A percentile compares a stretch with the other conserved stretches of the same genome.
Evolutionary conservation across 176 grass and related monocot species (phyloP).

Genomic region (Elaeis guineensis): DNA sequence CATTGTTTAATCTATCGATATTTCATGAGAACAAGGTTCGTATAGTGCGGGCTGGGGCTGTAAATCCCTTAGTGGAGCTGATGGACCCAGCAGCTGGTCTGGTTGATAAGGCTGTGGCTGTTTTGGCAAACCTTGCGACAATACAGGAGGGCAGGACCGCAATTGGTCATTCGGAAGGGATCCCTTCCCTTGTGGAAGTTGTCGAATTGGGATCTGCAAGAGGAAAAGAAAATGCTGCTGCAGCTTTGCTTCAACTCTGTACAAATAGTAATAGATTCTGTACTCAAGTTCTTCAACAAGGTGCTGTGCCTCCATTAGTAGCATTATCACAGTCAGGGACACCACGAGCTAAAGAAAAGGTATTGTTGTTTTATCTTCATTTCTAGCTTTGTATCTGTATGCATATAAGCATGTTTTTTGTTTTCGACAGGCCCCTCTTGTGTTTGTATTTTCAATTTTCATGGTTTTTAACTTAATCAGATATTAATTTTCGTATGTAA

Average conservation of each 20-base stretch:
- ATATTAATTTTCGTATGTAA: no score
- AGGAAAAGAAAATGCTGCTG: conserved; percentile 69
- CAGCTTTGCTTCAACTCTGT: conserved; percentile 68
- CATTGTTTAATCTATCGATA: conserved; percentile 76
- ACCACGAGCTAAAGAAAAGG: conserved; percentile 79
- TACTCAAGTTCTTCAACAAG: conserved; percentile 75
- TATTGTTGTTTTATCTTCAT: conserved; percentile 8
- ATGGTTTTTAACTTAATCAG: no score
- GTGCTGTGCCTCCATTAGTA: conserved; percentile 68
- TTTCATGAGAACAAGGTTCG: conserved; percentile 66
- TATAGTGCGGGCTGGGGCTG: conserved; percentile 71
- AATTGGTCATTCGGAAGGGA: conserved; percentile 54
- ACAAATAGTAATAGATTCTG: conserved; percentile 59
- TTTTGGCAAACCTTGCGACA: conserved; percentile 71
- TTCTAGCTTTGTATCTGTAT: conserved; percentile 1
- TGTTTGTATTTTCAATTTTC: no score
- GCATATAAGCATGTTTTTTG: neutral
- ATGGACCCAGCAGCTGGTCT: conserved; percentile 88
- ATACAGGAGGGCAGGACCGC: conserved; percentile 50
- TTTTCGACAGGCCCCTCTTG: neutral
- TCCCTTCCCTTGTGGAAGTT: conserved; percentile 68
- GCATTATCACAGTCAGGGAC: conserved; percentile 78
- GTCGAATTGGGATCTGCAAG: conserved; percentile 75
- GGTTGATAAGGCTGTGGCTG: conserved; percentile 78
- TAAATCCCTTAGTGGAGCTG: conserved; percentile 61